Evolutionary conservation across 1,284 basidiomycete genomes (phyloP), one percentile per base, ranked within the genome.

Genomic region (Naganishia albida): DNA sequence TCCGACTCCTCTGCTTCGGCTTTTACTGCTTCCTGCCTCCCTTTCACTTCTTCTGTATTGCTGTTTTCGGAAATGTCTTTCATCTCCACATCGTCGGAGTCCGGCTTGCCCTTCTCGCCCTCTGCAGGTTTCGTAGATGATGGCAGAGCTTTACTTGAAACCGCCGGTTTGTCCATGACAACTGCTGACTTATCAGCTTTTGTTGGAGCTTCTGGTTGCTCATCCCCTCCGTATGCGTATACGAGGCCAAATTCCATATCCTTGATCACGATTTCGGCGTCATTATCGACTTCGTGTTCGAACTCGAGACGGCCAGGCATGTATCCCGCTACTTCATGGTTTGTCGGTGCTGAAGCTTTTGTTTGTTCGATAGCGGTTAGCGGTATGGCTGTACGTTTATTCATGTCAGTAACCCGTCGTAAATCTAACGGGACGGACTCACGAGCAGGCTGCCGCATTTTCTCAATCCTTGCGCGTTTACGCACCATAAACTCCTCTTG

Each of bases 261-360:
- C 80, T 98, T 99, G 70, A 98, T 89, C 1, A 93, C 81, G 73
- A 94, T 88, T 75, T 99, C 95, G 0, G 95, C 95, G 42, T 98
- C 93, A 75, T 96, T 94, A 75, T 98, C 95, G 20, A 93, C 81
- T 79, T 99, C 96, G 71, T 93, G 90, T 76, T 99, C 96, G 76
- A 99, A 99, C 77, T 99, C 95, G 55, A 99, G 84, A 50, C 96
- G 88, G 20, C 95, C 95, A 7, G 95, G 95, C 79, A 99, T 90
- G 80, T 90, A 98, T 0, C 90, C 91, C 13, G 87, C 87, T 48
- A 99, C 85, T 80, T 99, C 96, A 78, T 98, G 96, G 34, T 93
- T 88, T 1, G 90, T 93, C 3, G 95, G 95, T 0, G 89, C 88
- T 10, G 94, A 97, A 12, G 83, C 82, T 28, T 65, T 65, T n/a